Evolutionary conservation across 208 protist genomes (phyloP).

Genomic region (Leptomonas seymouri): DNA sequence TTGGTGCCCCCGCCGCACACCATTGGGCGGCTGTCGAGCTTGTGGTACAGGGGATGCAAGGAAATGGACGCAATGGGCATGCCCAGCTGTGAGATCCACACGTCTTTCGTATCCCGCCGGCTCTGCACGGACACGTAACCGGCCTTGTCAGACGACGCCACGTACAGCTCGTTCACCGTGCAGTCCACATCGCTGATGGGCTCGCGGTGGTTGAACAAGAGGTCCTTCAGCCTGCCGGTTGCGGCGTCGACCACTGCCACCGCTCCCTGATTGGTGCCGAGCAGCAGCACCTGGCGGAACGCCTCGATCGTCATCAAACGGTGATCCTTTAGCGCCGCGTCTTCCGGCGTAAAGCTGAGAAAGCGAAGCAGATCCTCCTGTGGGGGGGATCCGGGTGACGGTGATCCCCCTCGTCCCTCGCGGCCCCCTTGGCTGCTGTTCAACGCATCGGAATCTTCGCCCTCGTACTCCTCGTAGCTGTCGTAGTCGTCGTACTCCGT

Average conservation of each 20-base stretch:
- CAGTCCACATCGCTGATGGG: conserved; percentile 74
- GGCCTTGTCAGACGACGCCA: conserved; percentile 61
- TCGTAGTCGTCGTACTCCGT: conserved; percentile 30
- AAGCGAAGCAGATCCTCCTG: conserved; percentile 64
- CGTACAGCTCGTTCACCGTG: conserved; percentile 41
- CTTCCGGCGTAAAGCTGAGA: conserved; percentile 37
- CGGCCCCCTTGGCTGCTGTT: conserved; percentile 15
- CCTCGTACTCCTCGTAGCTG: conserved; percentile 31
- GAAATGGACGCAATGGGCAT: conserved; percentile 51
- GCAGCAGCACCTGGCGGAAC: conserved; percentile 43
- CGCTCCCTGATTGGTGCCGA: conserved; percentile 79
- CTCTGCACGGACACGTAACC: conserved; percentile 54
- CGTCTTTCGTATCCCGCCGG: conserved; percentile 33
- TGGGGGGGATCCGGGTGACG: conserved; percentile 3
- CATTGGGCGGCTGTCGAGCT: conserved; percentile 51
- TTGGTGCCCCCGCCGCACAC: conserved; percentile 48
- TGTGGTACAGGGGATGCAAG: conserved; percentile 59
- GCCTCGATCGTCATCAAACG: conserved; percentile 58
- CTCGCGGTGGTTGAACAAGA: conserved; percentile 36
- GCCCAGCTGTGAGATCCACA: conserved; percentile 53
- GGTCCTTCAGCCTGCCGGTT: conserved; percentile 29
- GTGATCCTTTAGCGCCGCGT: conserved; percentile 44
- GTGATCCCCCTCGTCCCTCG: too few species aligned
- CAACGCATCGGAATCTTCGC: conserved; percentile 26
- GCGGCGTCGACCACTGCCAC: conserved; percentile 49